phyloP scores from a whole-genome alignment of 805 yeast genomes.

The Saturnispora hagleri region DNA sequence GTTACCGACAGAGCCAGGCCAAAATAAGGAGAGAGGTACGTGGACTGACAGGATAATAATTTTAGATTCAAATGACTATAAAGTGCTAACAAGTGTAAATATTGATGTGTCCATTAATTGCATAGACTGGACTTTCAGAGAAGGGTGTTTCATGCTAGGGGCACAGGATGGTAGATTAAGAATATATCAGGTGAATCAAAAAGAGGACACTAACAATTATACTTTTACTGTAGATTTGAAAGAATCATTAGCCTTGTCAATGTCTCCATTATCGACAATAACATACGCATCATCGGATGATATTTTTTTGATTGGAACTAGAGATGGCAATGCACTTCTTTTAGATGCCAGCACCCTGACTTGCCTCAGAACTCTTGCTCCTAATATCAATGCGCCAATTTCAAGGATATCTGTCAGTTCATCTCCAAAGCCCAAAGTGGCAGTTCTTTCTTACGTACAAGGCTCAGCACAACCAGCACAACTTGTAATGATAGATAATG shows the following conservation, averaged over 20 bases:
- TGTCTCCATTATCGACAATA: conserved; percentile 10
- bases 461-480: conserved; percentile 2
- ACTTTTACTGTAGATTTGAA: background rate
- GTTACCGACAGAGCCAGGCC: background rate
- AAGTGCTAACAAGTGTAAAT: background rate
- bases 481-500: background rate
- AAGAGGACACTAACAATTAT: background rate
- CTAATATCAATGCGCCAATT: conserved; percentile 9
- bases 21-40: background rate
- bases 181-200: conserved; percentile 1
- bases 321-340: conserved; percentile 11
- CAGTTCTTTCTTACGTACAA: conserved; percentile 1
- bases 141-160: conserved; percentile 4
- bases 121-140: conserved; percentile 5
- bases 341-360: conserved; percentile 9
- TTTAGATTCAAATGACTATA: conserved; percentile 3
- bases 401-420: conserved; percentile 4
- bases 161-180: conserved; percentile 8
- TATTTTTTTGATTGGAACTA: conserved; percentile 10
- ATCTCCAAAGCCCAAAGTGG: background rate
- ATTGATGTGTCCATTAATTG: background rate
- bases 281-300: background rate
- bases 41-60: conserved; percentile 1
- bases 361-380: conserved; percentile 5
- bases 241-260: conserved; percentile 7